These are phyloP conservation scores for Fusarium sp. DNA, from an alignment of 2,329 filamentous ascomycete species.

Conservation along the genomic window DNA sequence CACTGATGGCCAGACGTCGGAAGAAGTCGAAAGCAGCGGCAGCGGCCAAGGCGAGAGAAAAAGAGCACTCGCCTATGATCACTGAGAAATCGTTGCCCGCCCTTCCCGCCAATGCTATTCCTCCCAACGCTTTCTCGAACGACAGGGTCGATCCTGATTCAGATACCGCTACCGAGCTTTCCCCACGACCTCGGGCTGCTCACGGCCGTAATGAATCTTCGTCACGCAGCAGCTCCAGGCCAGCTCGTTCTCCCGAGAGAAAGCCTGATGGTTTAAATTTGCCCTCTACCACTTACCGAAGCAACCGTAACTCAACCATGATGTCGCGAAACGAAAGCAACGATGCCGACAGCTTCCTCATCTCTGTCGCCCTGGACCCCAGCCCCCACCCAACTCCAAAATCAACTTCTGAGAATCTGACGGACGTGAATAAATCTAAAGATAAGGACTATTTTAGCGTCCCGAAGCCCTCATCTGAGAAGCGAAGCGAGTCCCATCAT, in stretches of 20 bases:
- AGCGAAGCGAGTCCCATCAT: slow-evolving; percentile 58
- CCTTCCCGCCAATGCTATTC: slow-evolving; percentile 78
- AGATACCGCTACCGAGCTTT: slow-evolving; percentile 74
- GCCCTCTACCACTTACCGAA: slow-evolving; percentile 79
- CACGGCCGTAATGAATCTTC: slow-evolving; percentile 63
- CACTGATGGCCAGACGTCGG: slow-evolving; percentile 88
- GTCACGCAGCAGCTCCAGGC: slow-evolving; percentile 63
- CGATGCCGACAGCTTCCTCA: slow-evolving; percentile 76
- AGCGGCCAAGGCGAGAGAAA: slow-evolving; percentile 67
- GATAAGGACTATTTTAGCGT: slow-evolving; percentile 69
- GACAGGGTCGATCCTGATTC: slow-evolving; percentile 68
- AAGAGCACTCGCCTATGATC: slow-evolving; percentile 72
- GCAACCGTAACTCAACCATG: slow-evolving; percentile 77
- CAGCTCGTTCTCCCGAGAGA: slow-evolving; percentile 65
- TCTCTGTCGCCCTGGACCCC: slow-evolving; percentile 78
- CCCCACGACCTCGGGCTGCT: slow-evolving; percentile 65
- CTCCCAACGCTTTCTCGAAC: slow-evolving; percentile 69
- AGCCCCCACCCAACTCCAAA: slow-evolving; percentile 68
- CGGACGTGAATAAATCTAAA: slow-evolving; percentile 57
- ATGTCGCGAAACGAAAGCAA: slow-evolving; percentile 60
- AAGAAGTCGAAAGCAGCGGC: slow-evolving; percentile 81
- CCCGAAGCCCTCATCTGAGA: slow-evolving; percentile 56
- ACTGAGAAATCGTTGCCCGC: slow-evolving; percentile 94
- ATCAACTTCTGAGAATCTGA: slow-evolving; percentile 59
- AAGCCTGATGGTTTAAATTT: slow-evolving; percentile 71